Percentiles rank a stretch among this genome's conserved stretches.
These are phyloP conservation scores for Fusarium sambucinum DNA, from an alignment of 2,329 filamentous ascomycete species.

Conservation along the genomic window DNA sequence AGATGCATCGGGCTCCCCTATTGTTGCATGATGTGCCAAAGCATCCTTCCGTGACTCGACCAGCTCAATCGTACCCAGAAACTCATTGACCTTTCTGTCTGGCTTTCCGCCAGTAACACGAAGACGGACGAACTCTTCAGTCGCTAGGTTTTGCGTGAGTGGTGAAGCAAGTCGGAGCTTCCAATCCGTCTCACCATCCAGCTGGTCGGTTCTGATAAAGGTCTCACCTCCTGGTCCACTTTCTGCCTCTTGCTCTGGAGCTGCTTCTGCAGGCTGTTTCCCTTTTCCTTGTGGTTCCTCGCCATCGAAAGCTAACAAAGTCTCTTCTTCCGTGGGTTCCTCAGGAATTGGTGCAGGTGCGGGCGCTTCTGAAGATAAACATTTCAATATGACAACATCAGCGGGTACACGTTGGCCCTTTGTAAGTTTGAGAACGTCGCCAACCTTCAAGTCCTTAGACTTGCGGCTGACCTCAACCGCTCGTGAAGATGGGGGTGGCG, in stretches of 20 bases:
- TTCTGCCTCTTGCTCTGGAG: constrained; percentile 47
- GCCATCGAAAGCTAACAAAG: constrained; percentile 58
- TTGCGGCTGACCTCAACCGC: constrained; percentile 80
- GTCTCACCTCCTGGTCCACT: constrained; percentile 79
- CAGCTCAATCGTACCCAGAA: constrained; percentile 88
- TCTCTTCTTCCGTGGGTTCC: constrained; percentile 55
- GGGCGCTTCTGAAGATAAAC: constrained; percentile 69
- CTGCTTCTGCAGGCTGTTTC: constrained; percentile 52
- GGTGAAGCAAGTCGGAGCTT: constrained; percentile 91
- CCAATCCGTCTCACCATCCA: constrained; percentile 99
- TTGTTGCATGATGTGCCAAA: constrained; percentile 57
- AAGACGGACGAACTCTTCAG: constrained; percentile 77
- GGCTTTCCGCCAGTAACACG: constrained; percentile 88
- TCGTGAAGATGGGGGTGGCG: constrained; percentile 59
- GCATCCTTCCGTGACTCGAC: constrained; percentile 65
- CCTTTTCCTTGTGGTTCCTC: constrained; percentile 52
- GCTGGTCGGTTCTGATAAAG: constrained; percentile 96
- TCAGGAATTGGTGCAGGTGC: constrained; percentile 49
- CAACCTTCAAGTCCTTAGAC: constrained; percentile 90
- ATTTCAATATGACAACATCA: constrained; percentile 93
- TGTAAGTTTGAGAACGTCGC: constrained; percentile 91
- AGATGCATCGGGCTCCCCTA: constrained; percentile 52
- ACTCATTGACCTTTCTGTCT: constrained; percentile 94
- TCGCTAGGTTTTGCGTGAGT: constrained; percentile 81
- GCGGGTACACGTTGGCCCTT: constrained; percentile 95